Evolutionary conservation across 805 yeast genomes (phyloP).

Genomic region (Candida endomychidarum): DNA sequence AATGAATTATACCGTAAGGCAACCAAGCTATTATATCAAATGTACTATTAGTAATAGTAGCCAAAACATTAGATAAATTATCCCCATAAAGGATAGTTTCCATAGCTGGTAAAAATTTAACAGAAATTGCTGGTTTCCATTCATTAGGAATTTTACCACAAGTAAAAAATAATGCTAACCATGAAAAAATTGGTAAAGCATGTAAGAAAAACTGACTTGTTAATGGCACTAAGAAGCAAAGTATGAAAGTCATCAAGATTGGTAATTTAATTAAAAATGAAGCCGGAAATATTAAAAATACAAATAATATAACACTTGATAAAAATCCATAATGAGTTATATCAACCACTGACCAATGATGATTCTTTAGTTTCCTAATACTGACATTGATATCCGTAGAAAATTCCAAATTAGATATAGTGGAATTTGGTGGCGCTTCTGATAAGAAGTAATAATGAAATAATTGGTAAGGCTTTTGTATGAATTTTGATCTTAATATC

Average conservation of each 20-base stretch:
- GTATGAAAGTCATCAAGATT: conserved; percentile 40
- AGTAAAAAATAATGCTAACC: conserved; percentile 81
- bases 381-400: conserved; percentile 47
- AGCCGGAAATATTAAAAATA: conserved; percentile 58
- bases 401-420: conserved; percentile 51
- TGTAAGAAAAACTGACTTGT: conserved; percentile 81
- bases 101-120: conserved; percentile 83
- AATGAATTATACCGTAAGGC: conserved; percentile 91
- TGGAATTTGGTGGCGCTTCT: conserved; percentile 50
- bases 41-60: conserved; percentile 62
- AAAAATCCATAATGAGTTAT: conserved; percentile 51
- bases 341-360: conserved; percentile 48
- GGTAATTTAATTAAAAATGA: conserved; percentile 42
- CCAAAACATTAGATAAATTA: conserved; percentile 78
- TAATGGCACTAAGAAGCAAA: conserved; percentile 64
- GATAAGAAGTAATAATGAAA: conserved; percentile 54
- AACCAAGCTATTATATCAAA: conserved; percentile 91
- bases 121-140: conserved; percentile 86
- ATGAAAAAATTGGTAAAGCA: conserved; percentile 79
- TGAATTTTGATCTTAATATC: conserved; percentile 19
- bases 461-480: conserved; percentile 40
- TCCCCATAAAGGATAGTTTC: conserved; percentile 93
- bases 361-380: conserved; percentile 40
- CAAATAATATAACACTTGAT: conserved; percentile 54
- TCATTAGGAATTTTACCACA: conserved; percentile 70